Evolutionary conservation across 768 basidiomycete genomes (phyloP), one percentile per base, ranked within the genome.

Genomic region (Lepiota venenata): DNA sequence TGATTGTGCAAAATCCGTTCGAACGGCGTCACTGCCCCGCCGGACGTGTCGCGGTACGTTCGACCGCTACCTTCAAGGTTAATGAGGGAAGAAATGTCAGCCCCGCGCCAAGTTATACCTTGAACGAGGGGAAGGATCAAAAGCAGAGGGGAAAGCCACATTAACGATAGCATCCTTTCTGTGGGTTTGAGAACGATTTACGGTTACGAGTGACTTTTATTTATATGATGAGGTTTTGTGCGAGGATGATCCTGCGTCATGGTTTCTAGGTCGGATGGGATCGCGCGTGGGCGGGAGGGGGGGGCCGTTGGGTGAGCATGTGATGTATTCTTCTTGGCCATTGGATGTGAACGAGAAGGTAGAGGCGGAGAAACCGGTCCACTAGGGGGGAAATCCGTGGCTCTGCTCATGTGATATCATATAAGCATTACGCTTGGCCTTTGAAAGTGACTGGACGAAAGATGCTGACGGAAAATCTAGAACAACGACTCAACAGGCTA

Each of bases 61-160:
- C 69, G 61, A 8, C 82, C 81, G 1, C 71, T 61, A n/a, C 71
- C 68, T 63, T 85, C 82, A 6, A 83, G 72, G 50, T 80, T 74
- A 37, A 71, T 61, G 18, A 85, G 62, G 2, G 80, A 82, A 21
- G 80, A 81, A 58, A 83, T 77, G 62, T 84, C 83, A 11, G 81
- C 82, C 36, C 78, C 81, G 35, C 71, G 74, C 64, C 75, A 83
- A 11, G 69, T 71, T 47, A 83, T 71, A 11, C 74, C 75, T 45
- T 65, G 56, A 39, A 56, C 63, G 18, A 63, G 58, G 12, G 57
- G 53, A 41, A 44, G 64, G 55, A 60, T 58, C 36, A 47, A 58
- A 25, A 62, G 52, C 50, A 47, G 58, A 42, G 32, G 60, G 27
- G 47, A 63, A 49, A 29, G 65, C 43, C 48, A 16, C 14, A 52